These are phyloP conservation scores for Chenopodium quinoa DNA, from an alignment of 148 eudicot genomes.

Conservation along the genomic window DNA sequence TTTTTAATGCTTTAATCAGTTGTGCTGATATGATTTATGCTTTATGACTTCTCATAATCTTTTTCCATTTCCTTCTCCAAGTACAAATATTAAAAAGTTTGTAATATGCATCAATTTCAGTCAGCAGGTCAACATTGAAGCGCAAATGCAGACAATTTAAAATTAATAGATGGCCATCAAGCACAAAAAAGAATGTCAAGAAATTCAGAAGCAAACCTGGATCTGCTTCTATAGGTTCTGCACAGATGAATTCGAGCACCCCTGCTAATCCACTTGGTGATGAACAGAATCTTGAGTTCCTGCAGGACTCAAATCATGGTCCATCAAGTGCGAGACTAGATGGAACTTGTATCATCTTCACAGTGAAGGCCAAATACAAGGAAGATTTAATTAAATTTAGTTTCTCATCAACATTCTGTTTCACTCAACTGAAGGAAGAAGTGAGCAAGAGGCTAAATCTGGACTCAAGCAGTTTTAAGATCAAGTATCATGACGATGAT, in stretches of 20 bases:
- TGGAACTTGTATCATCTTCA: constrained; percentile 13
- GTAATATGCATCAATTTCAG: background rate
- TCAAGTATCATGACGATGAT: constrained; percentile 63
- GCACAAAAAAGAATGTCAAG: background rate
- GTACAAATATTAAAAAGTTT: too few relatives aligned
- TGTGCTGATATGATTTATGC: too few relatives aligned
- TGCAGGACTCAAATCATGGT: background rate
- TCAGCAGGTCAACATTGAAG: constrained; percentile 6
- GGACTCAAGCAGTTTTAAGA: constrained; percentile 47
- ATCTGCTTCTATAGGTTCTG: background rate
- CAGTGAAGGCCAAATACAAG: constrained; percentile 51
- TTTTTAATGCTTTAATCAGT: too few relatives aligned
- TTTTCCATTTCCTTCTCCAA: background rate
- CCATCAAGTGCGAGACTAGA: background rate
- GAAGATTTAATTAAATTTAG: constrained; percentile 58
- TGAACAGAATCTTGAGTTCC: background rate
- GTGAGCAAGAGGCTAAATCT: constrained; percentile 50
- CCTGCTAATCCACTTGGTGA: background rate
- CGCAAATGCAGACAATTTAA: background rate
- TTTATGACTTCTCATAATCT: background rate
- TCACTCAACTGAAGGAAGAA: constrained; percentile 46
- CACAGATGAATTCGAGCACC: background rate
- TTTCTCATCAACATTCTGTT: constrained; percentile 30
- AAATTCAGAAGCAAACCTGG: background rate
- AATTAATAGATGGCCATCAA: background rate